Evolutionary conservation across 2,329 filamentous ascomycete species (phyloP), one percentile per base, ranked within the genome.

Genomic region (Neonectria neomacrospora): DNA sequence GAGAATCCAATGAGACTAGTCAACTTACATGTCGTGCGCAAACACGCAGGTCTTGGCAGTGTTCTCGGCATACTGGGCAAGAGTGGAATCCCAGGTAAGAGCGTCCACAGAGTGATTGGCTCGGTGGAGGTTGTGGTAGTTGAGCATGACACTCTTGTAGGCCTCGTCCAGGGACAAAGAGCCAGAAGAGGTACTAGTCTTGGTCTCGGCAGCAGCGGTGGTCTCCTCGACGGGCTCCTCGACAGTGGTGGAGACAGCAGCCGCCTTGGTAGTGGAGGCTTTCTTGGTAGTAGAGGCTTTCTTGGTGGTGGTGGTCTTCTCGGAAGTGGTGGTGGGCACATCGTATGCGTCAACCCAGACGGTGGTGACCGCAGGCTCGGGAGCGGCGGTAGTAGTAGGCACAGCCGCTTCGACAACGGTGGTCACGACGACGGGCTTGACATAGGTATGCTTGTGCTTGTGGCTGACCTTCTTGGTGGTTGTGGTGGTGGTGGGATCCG

Each of bases 81-180:
- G 86, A 45, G 80, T 80, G 9, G 81, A 74, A 71, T 90, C 85
- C 91, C 92, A 98, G 54, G 74, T 76, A 48, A 97, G 75, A 47
- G 81, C 85, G 22, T 79, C 74, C 37, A 88, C 88, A 18, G 90
- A 90, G 85, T 97, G 93, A 82, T 96, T 96, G 74, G 83, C 77
- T 67, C 96, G 94, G 81, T 96, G 92, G 56, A 90, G 74, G 82
- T 97, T 97, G 89, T 98, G 96, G 76, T 92, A 88, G 72, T 89
- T 83, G 53, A 95, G 72, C 53, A 85, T 84, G 14, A 79, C 75
- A 59, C 76, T 76, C 61, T 72, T 37, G 62, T 82, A 80, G 57
- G 77, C 68, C 44, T 60, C 61, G 11, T 61, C 56, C 11, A 68
- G 45, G 20, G 68, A 58, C 37, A 68, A 47, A 16, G 20, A 37